A percentile compares a stretch with the other conserved stretches of the same genome.
Conservation (phyloP, 1,284 basidiomycete genomes). For the Trichosporon faecale region DNA sequence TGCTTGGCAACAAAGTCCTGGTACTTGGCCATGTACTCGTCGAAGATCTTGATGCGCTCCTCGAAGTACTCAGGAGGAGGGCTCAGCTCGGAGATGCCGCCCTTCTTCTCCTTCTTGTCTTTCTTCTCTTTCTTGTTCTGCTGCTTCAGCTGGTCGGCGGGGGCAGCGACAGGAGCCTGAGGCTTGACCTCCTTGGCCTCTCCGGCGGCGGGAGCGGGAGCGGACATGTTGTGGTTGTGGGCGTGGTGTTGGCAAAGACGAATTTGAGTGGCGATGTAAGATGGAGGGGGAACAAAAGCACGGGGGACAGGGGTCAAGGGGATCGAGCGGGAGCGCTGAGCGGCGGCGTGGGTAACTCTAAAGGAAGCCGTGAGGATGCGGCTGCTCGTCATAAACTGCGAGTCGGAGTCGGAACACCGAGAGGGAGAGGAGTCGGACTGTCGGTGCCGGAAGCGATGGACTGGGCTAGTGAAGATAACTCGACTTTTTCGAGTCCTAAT, state of each 20-base stretch:
- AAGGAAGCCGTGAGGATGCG: slow-evolving; percentile 13
- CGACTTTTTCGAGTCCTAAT: not conserved
- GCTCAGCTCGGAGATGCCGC: slow-evolving; percentile 59
- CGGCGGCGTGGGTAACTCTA: not conserved
- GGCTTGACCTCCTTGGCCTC: slow-evolving; percentile 10
- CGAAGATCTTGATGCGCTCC: slow-evolving; percentile 85
- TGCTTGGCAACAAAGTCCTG: slow-evolving; percentile 78
- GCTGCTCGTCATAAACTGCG: slow-evolving; percentile 23
- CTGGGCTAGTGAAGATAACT: not conserved
- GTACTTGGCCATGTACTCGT: slow-evolving; percentile 81
- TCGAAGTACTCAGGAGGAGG: slow-evolving; percentile 85
- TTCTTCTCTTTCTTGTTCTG: slow-evolving; percentile 51
- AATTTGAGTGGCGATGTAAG: slow-evolving; percentile 12
- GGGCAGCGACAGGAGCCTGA: slow-evolving; percentile 19
- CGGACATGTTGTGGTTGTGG: slow-evolving; percentile 18
- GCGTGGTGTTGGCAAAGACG: slow-evolving; percentile 13
- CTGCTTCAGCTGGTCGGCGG: slow-evolving; percentile 17
- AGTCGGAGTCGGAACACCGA: not conserved
- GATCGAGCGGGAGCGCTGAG: not conserved
- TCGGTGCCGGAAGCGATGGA: slow-evolving; percentile 1
- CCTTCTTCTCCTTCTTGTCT: slow-evolving; percentile 20
- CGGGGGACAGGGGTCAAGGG: slow-evolving; percentile 10
- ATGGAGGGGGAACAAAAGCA: not conserved
- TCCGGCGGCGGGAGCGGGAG: slow-evolving; percentile 23
- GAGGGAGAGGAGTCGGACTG: not conserved